Evolutionary conservation across 441 rosid genomes (phyloP).

Genomic region (Populus hybrid): DNA sequence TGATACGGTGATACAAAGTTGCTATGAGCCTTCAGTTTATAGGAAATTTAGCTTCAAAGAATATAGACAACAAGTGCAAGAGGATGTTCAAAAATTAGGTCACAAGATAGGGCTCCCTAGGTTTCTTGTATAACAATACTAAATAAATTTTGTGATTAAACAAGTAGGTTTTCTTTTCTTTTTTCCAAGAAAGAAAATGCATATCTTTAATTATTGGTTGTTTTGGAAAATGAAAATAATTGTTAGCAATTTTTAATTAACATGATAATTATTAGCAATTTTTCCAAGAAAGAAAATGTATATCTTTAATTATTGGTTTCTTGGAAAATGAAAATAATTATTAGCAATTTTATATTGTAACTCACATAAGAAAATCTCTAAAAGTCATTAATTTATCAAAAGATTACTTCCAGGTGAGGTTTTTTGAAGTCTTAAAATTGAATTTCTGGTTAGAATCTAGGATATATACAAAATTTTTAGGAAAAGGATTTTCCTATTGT

Average conservation of each 20-base stretch:
- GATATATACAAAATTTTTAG: too few species aligned
- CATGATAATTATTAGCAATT: background rate
- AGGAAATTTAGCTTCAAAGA: conserved; percentile 71
- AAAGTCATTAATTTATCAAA: too few species aligned
- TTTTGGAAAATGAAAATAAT: background rate
- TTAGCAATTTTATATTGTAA: background rate
- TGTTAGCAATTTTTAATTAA: background rate
- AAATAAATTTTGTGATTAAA: background rate
- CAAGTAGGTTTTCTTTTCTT: background rate
- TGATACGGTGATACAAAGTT: conserved; percentile 59
- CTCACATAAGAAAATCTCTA: too few species aligned
- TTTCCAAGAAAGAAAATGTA: background rate
- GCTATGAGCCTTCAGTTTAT: conserved; percentile 46
- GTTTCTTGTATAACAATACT: conserved; percentile 38
- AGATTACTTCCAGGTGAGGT: too few species aligned
- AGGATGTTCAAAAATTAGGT: conserved; percentile 70
- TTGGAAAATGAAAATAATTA: background rate
- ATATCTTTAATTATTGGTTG: background rate
- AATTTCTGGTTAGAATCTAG: too few species aligned
- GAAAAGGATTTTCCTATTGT: too few species aligned
- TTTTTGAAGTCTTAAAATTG: too few species aligned
- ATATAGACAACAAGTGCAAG: conserved; percentile 71
- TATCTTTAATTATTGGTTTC: background rate
- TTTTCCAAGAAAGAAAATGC: background rate
- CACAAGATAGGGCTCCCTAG: conserved; percentile 79